Percentiles rank a stretch among this genome's conserved stretches.
Evolutionary conservation across 805 yeast species (phyloP).

Genomic region (Saccharomycopsis oosterbeekiorum): DNA sequence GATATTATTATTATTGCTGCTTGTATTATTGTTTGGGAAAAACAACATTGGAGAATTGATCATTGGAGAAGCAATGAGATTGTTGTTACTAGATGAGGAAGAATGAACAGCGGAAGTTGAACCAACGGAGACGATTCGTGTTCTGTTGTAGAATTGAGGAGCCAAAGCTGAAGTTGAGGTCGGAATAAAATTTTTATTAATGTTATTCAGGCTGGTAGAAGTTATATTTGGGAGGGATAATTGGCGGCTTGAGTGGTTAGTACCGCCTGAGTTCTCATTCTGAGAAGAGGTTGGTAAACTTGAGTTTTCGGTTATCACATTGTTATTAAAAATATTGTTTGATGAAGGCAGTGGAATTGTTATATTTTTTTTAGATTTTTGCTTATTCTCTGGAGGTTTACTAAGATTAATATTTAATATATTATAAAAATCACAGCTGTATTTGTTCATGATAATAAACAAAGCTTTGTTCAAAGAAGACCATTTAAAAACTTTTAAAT

Average conservation of each 20-base stretch:
- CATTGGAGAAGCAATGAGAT: neutral
- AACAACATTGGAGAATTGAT: neutral
- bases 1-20: no score
- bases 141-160: neutral
- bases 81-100: neutral
- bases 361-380: neutral
- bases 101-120: neutral
- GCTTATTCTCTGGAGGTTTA: neutral
- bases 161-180: neutral
- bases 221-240: neutral
- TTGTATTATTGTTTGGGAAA: neutral
- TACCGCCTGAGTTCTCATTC: neutral
- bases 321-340: neutral
- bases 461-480: slow-evolving; percentile 41
- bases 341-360: neutral
- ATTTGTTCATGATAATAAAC: slow-evolving; percentile 48
- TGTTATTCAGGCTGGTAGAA: neutral
- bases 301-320: neutral
- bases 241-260: neutral
- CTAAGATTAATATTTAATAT: neutral
- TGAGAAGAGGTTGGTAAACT: neutral
- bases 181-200: neutral
- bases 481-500: slow-evolving; percentile 61
- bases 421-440: slow-evolving; percentile 21
- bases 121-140: neutral